Evolutionary conservation across 768 basidiomycete species (phyloP), one percentile per base, ranked within the genome.

Genomic region (Termitomyces sp.): DNA sequence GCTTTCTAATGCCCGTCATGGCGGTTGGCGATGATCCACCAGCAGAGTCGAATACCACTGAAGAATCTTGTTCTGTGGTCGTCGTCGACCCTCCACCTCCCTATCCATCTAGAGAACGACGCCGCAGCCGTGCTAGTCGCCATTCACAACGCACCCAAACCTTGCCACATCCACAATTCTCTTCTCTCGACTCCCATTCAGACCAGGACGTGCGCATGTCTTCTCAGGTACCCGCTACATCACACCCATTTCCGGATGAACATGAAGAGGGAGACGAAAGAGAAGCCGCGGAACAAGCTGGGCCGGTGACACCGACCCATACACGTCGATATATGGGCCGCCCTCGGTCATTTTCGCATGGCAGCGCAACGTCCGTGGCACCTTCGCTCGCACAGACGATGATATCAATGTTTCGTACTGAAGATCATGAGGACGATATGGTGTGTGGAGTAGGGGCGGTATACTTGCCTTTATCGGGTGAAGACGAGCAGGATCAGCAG

Each of bases 321-420:
- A 56, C 63, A 37, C 74, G 66, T 34, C 66, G 63, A 10, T 60
- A 54, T 21, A 42, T 48, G 3, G 69, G 66, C 8, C 71, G 87
- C 12, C 78, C 75, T 46, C 80, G 86, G 27, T 80, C 88, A 2
- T 65, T 77, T 53, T 90, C 89, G 2, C 75, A 81, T 57, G 74
- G 81, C 0, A 87, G 85, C 70, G 70, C 69, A 0, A 73, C 67
- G 7, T 89, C 86, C 3, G 75, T 70, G 12, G 79, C 85, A 2
- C 86, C 85, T 5, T 88, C 86, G 2, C 72, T 92, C 9, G 80
- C 83, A 5, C 89, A 87, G 34, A 90, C 86, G 0, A 70, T 91
- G 37, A 65, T 86, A 4, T 89, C 87, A 0, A 76, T 91, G n/a
- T 87, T 90, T 64, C 76, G 78, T 5, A 71, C 75, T 6, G 84